A percentile compares a stretch with the other conserved stretches of the same genome.
Evolutionary conservation across 495 filamentous ascomycete species (phyloP).

Genomic region (Penicillium waksmanii): DNA sequence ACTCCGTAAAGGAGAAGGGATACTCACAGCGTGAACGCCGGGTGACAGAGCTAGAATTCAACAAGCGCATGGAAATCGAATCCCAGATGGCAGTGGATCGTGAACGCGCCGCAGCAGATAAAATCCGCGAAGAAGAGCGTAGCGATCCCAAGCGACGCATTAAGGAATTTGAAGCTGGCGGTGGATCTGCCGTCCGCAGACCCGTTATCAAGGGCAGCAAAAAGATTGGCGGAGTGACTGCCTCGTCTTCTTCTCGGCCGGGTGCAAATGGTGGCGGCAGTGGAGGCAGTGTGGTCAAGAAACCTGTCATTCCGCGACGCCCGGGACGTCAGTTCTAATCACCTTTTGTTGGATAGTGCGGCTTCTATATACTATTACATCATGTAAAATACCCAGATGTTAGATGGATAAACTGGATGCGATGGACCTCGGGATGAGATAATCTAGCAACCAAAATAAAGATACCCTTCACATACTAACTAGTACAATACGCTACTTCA

Average conservation of each 20-base stretch:
- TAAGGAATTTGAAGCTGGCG: slow-evolving; percentile 45
- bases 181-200: slow-evolving; percentile 41
- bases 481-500: not conserved
- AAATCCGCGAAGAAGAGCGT: slow-evolving; percentile 54
- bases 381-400: not conserved
- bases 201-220: slow-evolving; percentile 41
- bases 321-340: slow-evolving; percentile 57
- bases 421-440: not conserved
- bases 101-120: slow-evolving; percentile 58
- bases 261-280: slow-evolving; percentile 50
- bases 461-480: not conserved
- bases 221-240: slow-evolving; percentile 47
- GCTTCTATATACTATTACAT: not conserved
- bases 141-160: slow-evolving; percentile 40
- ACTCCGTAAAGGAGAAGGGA: slow-evolving; percentile 96
- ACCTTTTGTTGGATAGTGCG: not conserved
- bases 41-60: slow-evolving; percentile 93
- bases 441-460: not conserved
- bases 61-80: slow-evolving; percentile 94
- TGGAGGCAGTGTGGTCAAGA: slow-evolving; percentile 59
- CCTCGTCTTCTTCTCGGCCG: slow-evolving; percentile 51
- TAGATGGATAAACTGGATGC: not conserved
- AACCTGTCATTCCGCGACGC: slow-evolving; percentile 58
- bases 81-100: slow-evolving; percentile 90
- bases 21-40: slow-evolving; percentile 88